Evolutionary conservation across 2,329 filamentous ascomycete species (phyloP), one percentile per base, ranked within the genome.

Genomic region (Curvularia verruculosa): DNA sequence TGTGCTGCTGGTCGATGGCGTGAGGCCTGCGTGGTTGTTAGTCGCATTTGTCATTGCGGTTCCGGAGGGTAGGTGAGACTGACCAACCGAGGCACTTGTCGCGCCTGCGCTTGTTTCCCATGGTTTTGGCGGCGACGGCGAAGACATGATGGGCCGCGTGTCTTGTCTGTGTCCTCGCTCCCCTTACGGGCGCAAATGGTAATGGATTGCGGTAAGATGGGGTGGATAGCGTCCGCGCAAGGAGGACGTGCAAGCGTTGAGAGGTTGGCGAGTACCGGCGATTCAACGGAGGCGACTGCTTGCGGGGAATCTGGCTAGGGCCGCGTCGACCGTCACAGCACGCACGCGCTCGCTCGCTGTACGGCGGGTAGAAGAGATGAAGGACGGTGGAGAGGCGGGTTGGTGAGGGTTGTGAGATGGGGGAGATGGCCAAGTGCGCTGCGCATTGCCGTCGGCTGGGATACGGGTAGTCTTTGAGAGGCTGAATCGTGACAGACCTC

Each of bases 41-140:
- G 72, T 54, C 51, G 51, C 63, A 57, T 45, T 49, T 39, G 48
- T 53, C 52, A 59, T 61, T 52, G 55, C 60, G 48, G 54, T 60
- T 54, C 31, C 47, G 54, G 51, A 40, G 52, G 47, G 55, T 46
- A 43, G 58, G 53, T 49, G 55, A 29, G 51, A 73, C 73, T 66
- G 45, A 76, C 74, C 74, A 61, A 75, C 74, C 63, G 73, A 75
- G 65, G 73, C 71, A 65, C 73, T 75, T 37, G 74, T 76, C 56
- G 78, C 82, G 60, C 86, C 85, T 78, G 89, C 89, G 65, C 88
- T 85, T 77, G 89, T 86, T 81, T 99, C 95, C 95, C 95, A 99
- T 45, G 95, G 95, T 80, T 99, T 99, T 54, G 95, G 95, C 74
- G 95, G 95, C 77, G 94, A 97, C 64, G 81, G 81, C 65, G 83